Evolutionary conservation across 306 rosid genomes (phyloP).

Genomic region (Hippophae gyantsensis): DNA sequence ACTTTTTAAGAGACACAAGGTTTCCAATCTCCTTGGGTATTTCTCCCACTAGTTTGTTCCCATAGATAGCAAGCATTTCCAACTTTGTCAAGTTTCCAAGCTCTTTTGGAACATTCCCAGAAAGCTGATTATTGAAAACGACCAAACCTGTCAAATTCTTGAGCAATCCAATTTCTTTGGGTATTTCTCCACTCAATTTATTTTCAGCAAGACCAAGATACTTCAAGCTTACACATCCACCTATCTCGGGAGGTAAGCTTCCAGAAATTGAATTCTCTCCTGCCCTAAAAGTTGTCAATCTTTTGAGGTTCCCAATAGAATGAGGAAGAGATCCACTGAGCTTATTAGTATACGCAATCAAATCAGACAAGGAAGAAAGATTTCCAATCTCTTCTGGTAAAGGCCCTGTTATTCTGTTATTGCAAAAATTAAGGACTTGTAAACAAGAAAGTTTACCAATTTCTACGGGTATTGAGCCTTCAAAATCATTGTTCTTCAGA

Average conservation of each 20-base stretch:
- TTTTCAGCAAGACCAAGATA: slow-evolving; percentile 74
- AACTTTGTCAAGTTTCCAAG: slow-evolving; percentile 54
- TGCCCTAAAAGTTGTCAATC: slow-evolving; percentile 46
- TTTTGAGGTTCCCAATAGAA: slow-evolving; percentile 58
- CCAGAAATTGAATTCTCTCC: slow-evolving; percentile 67
- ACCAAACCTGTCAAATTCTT: slow-evolving; percentile 32
- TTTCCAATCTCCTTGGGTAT: slow-evolving; percentile 64
- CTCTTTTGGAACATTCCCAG: slow-evolving; percentile 65
- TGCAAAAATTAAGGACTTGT: slow-evolving; percentile 51
- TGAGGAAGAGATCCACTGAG: slow-evolving; percentile 56
- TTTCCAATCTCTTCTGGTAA: slow-evolving; percentile 59
- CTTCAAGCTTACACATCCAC: slow-evolving; percentile 43
- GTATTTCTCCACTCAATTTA: slow-evolving; percentile 53
- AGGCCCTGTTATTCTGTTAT: slow-evolving; percentile 56
- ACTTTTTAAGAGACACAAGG: slow-evolving; percentile 28
- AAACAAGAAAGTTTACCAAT: slow-evolving; percentile 48
- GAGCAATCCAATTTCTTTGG: slow-evolving; percentile 67
- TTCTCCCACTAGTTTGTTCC: slow-evolving; percentile 51
- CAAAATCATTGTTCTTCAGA: slow-evolving; percentile 54
- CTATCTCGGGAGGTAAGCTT: slow-evolving; percentile 54
- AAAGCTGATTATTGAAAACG: slow-evolving; percentile 44
- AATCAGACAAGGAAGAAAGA: slow-evolving; percentile 43
- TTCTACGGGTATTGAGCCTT: slow-evolving; percentile 53
- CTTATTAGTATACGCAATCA: slow-evolving; percentile 55
- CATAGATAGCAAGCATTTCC: slow-evolving; percentile 48